Evolutionary conservation across 257 asterid species (phyloP).

Genomic region (Rehmannia glutinosa): DNA sequence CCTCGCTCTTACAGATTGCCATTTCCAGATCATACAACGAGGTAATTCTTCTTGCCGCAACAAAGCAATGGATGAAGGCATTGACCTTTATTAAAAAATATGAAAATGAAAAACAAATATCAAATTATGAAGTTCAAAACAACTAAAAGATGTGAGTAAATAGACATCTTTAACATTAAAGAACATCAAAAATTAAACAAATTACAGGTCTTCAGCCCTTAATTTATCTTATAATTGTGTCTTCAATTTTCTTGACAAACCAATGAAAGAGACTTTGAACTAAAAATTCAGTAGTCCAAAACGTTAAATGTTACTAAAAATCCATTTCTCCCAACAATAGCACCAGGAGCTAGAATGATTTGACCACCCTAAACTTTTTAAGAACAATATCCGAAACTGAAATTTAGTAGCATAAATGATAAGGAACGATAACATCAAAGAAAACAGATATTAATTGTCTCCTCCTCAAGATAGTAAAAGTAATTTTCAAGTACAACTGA

Average conservation of each 20-base stretch:
- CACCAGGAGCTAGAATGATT: not conserved
- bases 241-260: not conserved
- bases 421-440: no score
- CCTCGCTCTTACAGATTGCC: not conserved
- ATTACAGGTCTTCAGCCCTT: no score
- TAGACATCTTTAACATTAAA: no score
- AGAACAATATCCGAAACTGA: no score
- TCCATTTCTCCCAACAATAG: not conserved
- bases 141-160: not conserved
- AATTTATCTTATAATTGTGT: not conserved
- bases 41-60: conserved; percentile 60
- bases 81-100: conserved; percentile 36
- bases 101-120: not conserved
- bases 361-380: not conserved
- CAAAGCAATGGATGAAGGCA: conserved; percentile 72
- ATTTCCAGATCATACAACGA: conserved; percentile 42
- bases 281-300: not conserved
- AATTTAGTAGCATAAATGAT: no score
- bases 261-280: not conserved
- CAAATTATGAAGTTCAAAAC: not conserved
- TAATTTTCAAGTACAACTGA: no score
- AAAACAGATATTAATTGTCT: no score
- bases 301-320: not conserved
- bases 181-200: no score
- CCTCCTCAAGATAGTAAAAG: no score